Percentiles rank a stretch among this genome's conserved stretches.
Evolutionary conservation across 1,284 basidiomycete genomes (phyloP).

Genomic region (Apiotrichum porosum): DNA sequence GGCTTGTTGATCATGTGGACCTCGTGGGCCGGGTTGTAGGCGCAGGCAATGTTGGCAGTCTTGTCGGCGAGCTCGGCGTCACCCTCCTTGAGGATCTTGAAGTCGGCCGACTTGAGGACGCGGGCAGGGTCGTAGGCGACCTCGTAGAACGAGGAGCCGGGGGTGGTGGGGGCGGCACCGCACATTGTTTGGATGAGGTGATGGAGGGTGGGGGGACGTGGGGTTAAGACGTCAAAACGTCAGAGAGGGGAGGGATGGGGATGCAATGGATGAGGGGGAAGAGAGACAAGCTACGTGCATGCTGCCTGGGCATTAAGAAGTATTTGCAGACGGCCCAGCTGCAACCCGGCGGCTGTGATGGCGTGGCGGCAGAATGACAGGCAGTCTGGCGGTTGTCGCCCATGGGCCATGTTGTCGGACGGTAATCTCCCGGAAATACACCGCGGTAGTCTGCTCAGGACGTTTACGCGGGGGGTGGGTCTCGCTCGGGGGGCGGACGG

Average conservation of each 20-base stretch:
- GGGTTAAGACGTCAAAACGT: not conserved
- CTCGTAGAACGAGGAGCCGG: constrained; percentile 23
- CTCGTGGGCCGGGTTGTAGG: constrained; percentile 48
- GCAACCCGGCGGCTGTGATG: too few relatives aligned
- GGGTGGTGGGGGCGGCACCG: not conserved
- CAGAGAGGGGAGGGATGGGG: not conserved
- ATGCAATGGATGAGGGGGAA: not conserved
- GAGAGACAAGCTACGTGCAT: too few relatives aligned
- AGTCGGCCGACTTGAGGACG: constrained; percentile 41
- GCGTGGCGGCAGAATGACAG: too few relatives aligned
- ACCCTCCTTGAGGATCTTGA: constrained; percentile 29
- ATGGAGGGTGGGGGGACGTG: too few relatives aligned
- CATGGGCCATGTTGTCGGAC: too few relatives aligned
- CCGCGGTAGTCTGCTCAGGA: too few relatives aligned
- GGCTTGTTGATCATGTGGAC: constrained; percentile 49
- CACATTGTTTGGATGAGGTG: not conserved
- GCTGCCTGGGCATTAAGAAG: too few relatives aligned
- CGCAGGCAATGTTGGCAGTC: constrained; percentile 43
- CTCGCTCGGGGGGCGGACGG: too few relatives aligned
- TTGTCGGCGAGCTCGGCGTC: constrained; percentile 23
- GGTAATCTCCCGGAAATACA: too few relatives aligned
- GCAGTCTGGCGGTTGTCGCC: too few relatives aligned
- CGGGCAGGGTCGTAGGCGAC: constrained; percentile 36
- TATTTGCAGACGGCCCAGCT: too few relatives aligned
- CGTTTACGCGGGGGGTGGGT: too few relatives aligned